Percentiles rank a stretch among this genome's conserved stretches.
Evolutionary conservation across 2,329 filamentous ascomycete species (phyloP).

Genomic region (Microcyclospora pomicola): DNA sequence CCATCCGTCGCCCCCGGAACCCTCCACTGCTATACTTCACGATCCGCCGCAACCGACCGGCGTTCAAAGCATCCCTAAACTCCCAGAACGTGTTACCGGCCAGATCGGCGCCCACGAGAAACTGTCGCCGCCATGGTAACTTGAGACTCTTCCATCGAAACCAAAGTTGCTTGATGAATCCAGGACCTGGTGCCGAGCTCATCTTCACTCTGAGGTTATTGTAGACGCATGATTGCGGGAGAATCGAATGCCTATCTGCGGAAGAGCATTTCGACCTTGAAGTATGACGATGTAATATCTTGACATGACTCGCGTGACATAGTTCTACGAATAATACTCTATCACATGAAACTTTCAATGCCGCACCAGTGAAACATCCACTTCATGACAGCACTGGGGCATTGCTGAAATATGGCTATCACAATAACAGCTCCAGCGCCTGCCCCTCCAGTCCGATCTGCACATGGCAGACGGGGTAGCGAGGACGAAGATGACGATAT

Average conservation of each 20-base stretch:
- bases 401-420: constrained; percentile 37
- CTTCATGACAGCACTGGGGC: no score
- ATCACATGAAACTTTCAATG: no score
- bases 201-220: no score
- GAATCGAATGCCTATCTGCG: no score
- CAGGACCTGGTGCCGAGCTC: constrained; percentile 13
- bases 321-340: no score
- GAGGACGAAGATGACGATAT: constrained; percentile 18
- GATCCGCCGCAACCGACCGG: constrained; percentile 42
- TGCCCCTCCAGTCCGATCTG: constrained; percentile 13
- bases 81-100: constrained; percentile 54
- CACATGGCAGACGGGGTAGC: not conserved
- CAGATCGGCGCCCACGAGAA: constrained; percentile 47
- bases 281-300: no score
- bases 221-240: no score
- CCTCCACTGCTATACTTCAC: constrained; percentile 36
- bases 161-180: constrained; percentile 36
- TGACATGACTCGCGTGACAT: no score
- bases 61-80: constrained; percentile 45
- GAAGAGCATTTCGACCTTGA: no score
- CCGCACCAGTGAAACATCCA: no score
- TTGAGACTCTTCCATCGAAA: constrained; percentile 48
- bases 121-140: constrained; percentile 48
- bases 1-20: constrained; percentile 22
- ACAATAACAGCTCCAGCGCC: constrained; percentile 43